Base-by-base conservation (phyloP, 73 alveolate genomes). In the Halteria grandinella region DNA sequence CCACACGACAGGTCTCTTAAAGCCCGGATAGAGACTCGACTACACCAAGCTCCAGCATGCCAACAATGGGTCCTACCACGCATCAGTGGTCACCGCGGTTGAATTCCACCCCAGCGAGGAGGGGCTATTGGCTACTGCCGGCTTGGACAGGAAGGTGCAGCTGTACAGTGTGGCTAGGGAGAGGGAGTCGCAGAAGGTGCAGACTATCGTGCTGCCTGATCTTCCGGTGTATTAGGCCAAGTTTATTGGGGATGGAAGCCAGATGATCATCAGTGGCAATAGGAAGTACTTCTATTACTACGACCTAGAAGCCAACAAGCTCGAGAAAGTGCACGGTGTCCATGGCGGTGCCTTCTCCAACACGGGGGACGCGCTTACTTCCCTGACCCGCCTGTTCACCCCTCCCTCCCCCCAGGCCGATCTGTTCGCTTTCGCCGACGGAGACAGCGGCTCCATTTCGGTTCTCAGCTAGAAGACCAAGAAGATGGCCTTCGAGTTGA, bases 41-140 rank as follows among this genome's bases (percentile, higher is more conserved):
- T 63, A 25, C 47, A 11, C 69, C 0, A 69, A 70, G 41, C 82
- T 85, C 15, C 34, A 8, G 7, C 49, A 58, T 32, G 89, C 89
- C 5, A 79, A 79, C 33, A 33, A 79, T 8, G 87, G 88, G 14
- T 78, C 87, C 62, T 79, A 86, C 39, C 91, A 70, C 34, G 70
- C 77, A 29, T 69, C 93, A 18, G 84, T 89, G 49, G 85, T 80
- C 49, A 90, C 89, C 25, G 43, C 93, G 18, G 33, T 90, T 7
- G 69, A 83, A 49, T 93, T 90, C 63, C 98, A 91, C 48, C 97
- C 97, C 50, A 79, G 64, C 32, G 82, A 91, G 78, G 85, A 75
- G 32, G 69, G 69, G 55, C 76, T 88, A 17, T 62, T 93, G 36
- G 43, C 86, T 39, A 63, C 94, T 27, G 81, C 94, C 41, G 98